Evolutionary conservation across 1,139 yeast species (phyloP), one percentile per base, ranked within the genome.

Genomic region (Kodamaea plutei): DNA sequence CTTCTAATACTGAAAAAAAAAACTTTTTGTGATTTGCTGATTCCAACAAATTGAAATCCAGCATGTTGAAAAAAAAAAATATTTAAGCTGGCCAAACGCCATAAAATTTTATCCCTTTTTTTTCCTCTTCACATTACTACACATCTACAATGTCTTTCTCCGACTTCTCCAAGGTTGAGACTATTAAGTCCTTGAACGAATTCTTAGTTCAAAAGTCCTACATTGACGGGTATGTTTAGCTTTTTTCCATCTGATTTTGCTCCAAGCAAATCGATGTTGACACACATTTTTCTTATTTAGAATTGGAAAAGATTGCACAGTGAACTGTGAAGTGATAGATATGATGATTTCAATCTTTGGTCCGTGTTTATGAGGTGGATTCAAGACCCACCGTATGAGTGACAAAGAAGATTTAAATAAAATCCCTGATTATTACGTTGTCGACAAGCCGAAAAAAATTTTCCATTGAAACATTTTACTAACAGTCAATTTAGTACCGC

Each of bases 351-450:
- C 61, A 58, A 66, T 67, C 73, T 76, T 79, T 83, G 93, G 94
- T 84, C 93, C 94, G 89, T 84, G 94, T 84, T 84, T 82, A 79
- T 76, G 93, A 84, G 83, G 87, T 78, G 89, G 84, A 67, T 64
- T 79, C 77, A 81, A 81, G 88, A 79, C 89, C 93, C 91, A 79
- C 85, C 81, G 81, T 61, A 76, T 83, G 93, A 83, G 88, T 82
- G 80, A 76, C 75, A 74, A 71, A 58, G 76, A 57, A 66, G 73
- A 66, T 65, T 64, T 61, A 63, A 67, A 66, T 65, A 61, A 57
- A 50, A 46, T 45, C 50, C 50, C 70, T 64, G 69, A 63, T 43
- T 39, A 31, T 30, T 34, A 28, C 16, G 15, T 33, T 31, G 29
- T 11, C 13, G 21, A 26, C 20, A 17, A 17, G 7, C 7, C 9